A percentile compares a stretch with the other conserved stretches of the same genome.
Conservation (phyloP, 306 rosid genomes). For the Dryas alaskensis region DNA sequence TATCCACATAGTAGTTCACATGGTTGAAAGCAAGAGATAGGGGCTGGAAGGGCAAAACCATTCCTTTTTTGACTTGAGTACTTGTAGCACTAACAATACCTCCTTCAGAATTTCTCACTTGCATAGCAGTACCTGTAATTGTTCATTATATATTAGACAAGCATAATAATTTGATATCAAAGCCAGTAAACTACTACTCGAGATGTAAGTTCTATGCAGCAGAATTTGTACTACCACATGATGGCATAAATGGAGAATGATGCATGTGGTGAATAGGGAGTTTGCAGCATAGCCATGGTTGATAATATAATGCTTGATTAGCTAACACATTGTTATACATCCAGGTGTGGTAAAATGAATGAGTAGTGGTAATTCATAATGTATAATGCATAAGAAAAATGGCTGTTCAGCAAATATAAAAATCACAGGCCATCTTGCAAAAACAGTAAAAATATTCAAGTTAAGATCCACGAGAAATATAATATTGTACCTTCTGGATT, state of each 20-base stretch:
- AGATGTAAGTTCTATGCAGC: not conserved
- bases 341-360: not conserved
- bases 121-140: slow-evolving; percentile 26
- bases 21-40: slow-evolving; percentile 37
- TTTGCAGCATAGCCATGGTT: not conserved
- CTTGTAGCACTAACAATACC: not conserved
- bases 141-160: not conserved
- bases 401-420: too few species aligned
- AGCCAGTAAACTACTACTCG: too few species aligned
- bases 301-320: not conserved
- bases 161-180: not conserved
- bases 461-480: not conserved
- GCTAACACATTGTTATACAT: not conserved
- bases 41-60: slow-evolving; percentile 38
- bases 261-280: not conserved
- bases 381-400: not conserved
- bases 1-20: slow-evolving; percentile 36
- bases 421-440: too few species aligned
- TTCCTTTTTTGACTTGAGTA: slow-evolving; percentile 24
- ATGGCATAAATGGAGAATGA: not conserved
- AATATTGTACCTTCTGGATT: not conserved
- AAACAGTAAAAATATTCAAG: not conserved
- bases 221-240: not conserved
- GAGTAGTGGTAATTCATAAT: not conserved
- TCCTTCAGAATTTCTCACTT: slow-evolving; percentile 18